Percentiles rank a stretch among this genome's conserved stretches.
phyloP scores from a whole-genome alignment of 495 filamentous ascomycete genomes.

The Daldinia caldariorum region DNA sequence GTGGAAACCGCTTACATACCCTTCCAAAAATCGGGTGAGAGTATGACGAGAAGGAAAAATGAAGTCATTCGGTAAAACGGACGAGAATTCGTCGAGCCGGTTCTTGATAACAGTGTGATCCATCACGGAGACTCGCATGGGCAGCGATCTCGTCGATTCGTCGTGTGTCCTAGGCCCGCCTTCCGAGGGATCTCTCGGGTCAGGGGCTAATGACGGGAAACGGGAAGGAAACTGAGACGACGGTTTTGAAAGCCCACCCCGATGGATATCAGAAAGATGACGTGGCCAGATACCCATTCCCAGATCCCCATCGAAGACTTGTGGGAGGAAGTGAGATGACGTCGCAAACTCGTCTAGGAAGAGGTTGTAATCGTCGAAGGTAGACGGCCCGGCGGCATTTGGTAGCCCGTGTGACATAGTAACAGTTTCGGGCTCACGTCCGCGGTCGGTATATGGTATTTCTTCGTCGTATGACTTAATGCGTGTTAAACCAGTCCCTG shows the following conservation, averaged over 20 bases:
- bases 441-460: conserved; percentile 55
- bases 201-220: conserved; percentile 73
- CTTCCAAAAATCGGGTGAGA: conserved; percentile 70
- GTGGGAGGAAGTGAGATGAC: conserved; percentile 59
- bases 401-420: conserved; percentile 53
- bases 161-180: conserved; percentile 53
- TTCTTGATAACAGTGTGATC: conserved; percentile 71
- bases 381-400: conserved; percentile 50
- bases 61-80: conserved; percentile 72
- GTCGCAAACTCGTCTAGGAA: conserved; percentile 62
- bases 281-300: conserved; percentile 58
- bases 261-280: conserved; percentile 50
- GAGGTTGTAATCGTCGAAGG: conserved; percentile 61
- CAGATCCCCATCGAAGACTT: conserved; percentile 59
- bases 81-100: conserved; percentile 72
- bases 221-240: conserved; percentile 75
- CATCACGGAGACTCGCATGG: conserved; percentile 72
- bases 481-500: conserved; percentile 50
- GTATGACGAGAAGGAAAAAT: conserved; percentile 71
- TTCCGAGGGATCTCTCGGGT: conserved; percentile 67
- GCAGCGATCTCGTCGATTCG: conserved; percentile 54
- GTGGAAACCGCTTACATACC: conserved; percentile 73
- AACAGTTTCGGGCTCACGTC: conserved; percentile 53
- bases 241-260: conserved; percentile 58
- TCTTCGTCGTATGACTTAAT: conserved; percentile 59